A percentile compares a stretch with the other conserved stretches of the same genome.
phyloP scores from a whole-genome alignment of 2,329 filamentous ascomycete species.

The Diaporthe citriasiana region DNA sequence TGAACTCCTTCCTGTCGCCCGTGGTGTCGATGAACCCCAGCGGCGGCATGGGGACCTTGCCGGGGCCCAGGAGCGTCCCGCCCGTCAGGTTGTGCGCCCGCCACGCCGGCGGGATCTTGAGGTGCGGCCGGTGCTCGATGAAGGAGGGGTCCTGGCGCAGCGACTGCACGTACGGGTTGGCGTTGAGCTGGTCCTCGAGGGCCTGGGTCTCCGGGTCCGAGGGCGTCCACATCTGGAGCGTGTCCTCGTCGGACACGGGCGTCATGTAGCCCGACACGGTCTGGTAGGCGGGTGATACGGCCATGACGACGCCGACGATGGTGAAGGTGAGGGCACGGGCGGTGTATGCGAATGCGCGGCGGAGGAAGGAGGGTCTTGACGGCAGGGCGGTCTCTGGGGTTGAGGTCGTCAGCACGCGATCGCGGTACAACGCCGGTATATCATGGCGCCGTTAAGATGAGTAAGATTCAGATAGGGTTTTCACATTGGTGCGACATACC shows the following conservation, averaged over 20 bases:
- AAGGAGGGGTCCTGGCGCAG: constrained; percentile 77
- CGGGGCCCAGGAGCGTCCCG: constrained; percentile 81
- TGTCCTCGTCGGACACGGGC: constrained; percentile 78
- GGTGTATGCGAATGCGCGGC: constrained; percentile 61
- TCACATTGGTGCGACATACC: constrained; percentile 39
- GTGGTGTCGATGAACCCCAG: constrained; percentile 80
- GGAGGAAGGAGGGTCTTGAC: constrained; percentile 55
- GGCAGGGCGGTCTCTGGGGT: constrained; percentile 43
- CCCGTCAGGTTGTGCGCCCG: constrained; percentile 84
- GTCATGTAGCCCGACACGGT: constrained; percentile 63
- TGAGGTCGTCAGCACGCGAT: constrained; percentile 17
- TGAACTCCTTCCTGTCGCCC: constrained; percentile 71
- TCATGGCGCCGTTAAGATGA: background rate
- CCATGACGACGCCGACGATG: constrained; percentile 69
- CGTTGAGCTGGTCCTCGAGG: constrained; percentile 81
- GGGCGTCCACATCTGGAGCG: constrained; percentile 75
- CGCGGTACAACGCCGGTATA: background rate
- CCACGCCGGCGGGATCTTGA: constrained; percentile 83
- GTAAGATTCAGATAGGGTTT: background rate
- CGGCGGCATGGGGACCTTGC: constrained; percentile 85
- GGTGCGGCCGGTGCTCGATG: constrained; percentile 84
- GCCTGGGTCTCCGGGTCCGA: constrained; percentile 66
- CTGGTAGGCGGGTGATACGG: constrained; percentile 65
- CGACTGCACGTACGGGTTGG: constrained; percentile 79
- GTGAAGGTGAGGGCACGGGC: constrained; percentile 63